Evolutionary conservation across 345 rosid species (phyloP).

Genomic region (Moricandia moricandioides): DNA sequence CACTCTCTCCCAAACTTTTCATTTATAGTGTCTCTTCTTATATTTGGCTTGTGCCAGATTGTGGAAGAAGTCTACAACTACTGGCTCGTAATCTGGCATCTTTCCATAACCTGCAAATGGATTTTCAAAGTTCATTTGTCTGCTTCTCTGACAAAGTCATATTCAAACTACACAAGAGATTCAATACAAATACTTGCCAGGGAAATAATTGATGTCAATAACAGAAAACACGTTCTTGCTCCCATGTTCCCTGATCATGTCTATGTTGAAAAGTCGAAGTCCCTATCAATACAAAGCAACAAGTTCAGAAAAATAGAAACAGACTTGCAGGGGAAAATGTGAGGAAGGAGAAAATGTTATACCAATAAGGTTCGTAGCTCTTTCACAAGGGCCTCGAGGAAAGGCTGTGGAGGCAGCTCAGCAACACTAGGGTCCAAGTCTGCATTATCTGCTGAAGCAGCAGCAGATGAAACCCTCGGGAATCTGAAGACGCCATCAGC

Average conservation of each 20-base stretch:
- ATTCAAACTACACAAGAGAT: background rate
- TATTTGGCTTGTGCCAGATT: constrained; percentile 43
- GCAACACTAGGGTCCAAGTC: constrained; percentile 76
- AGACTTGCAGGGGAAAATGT: background rate
- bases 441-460: constrained; percentile 87
- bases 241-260: constrained; percentile 85
- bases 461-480: constrained; percentile 89
- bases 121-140: constrained; percentile 8
- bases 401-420: constrained; percentile 81
- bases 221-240: constrained; percentile 68
- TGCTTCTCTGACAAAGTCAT: background rate
- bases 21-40: constrained; percentile 40
- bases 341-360: background rate
- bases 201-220: constrained; percentile 96
- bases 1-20: background rate
- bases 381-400: constrained; percentile 76
- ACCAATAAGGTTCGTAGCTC: constrained; percentile 81
- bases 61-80: constrained; percentile 78
- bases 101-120: constrained; percentile 76
- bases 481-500: constrained; percentile 57
- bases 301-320: constrained; percentile 28
- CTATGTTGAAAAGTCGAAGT: constrained; percentile 82
- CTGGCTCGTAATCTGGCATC: constrained; percentile 80
- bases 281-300: constrained; percentile 32
- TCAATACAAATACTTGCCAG: constrained; percentile 49